Percentiles rank a stretch among this genome's conserved stretches.
Evolutionary conservation across 345 rosid species (phyloP).

Genomic region (Eucalyptus virginea): DNA sequence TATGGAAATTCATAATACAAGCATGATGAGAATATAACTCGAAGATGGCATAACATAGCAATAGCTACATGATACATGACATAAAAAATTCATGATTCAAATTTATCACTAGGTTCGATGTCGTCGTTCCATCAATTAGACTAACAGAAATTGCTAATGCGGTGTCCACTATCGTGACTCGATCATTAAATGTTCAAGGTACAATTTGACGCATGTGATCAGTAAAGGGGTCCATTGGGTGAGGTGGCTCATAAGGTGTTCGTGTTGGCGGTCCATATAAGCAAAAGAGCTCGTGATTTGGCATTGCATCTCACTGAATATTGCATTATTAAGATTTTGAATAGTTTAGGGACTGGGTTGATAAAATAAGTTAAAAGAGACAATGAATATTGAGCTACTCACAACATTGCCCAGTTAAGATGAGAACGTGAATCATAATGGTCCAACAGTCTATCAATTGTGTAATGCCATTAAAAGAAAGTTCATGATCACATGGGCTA

Average conservation of each 20-base stretch:
- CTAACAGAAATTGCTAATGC: not conserved
- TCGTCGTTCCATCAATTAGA: not conserved
- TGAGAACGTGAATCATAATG: not conserved
- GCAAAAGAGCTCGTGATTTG: not conserved
- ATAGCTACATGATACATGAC: not conserved
- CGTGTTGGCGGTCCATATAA: not conserved
- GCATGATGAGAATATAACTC: not conserved
- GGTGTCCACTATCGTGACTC: not conserved
- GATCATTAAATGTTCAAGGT: not conserved
- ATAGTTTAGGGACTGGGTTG: not conserved
- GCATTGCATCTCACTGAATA: not conserved
- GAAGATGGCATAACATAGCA: not conserved
- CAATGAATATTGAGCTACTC: not conserved
- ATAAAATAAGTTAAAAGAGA: not conserved
- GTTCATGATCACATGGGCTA: no score
- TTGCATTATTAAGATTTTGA: rapidly evolving
- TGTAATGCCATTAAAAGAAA: not conserved
- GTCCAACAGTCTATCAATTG: not conserved
- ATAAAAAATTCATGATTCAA: not conserved
- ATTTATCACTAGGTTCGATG: not conserved
- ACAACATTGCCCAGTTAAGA: not conserved
- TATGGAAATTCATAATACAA: not conserved
- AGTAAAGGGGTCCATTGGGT: not conserved
- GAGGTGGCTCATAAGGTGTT: not conserved
- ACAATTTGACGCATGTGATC: not conserved